Evolutionary conservation across 805 yeast species (phyloP), one percentile per base, ranked within the genome.

Genomic region (Hanseniaspora valbyensis): DNA sequence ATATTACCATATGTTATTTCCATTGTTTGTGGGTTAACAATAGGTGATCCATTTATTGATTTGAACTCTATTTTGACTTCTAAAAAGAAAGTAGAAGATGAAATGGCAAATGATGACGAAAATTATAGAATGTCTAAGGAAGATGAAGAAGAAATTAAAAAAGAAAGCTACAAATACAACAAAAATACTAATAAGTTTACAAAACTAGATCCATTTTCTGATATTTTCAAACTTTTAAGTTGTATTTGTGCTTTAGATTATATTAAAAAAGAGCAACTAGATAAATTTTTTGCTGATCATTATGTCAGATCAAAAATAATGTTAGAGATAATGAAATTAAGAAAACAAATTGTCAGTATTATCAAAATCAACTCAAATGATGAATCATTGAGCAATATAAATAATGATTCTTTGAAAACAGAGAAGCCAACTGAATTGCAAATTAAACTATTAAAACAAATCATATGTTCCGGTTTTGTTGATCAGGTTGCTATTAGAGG

Each of bases 1-100:
- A 89, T 96, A 64, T 68, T 92, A 52, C 87, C 94, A 0, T 90
- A 85, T 60, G 74, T 92, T n/a, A 78, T 92, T 42, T 92, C 96
- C 0, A 73, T 92, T 49, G 96, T 92, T 1, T 83, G 96, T 29
- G 95, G 88, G 0, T 67, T 92, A 29, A 81, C 96, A 0, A 96
- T 92, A 40, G 96, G 96, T 4, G 95, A 89, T 59, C 95, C 95
- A 14, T 88, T 87, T 58, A 65, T 85, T 30, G 73, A 72, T 37
- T 95, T 83, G 61, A 76, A 75, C 55, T 96, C 85, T 59, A 62
- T 85, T 10, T 90, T 92, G 0, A 68, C 82, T 25, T 58, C 59
- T 25, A 55, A 57, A 36, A 52, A 50, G 29, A 46, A 25, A 7
- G 49, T 46, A 16, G 55, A 52, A 21, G 52, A 52, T 14, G 44